Conservation (phyloP, 345 rosid species). For the Bruguiera parviflora region DNA sequence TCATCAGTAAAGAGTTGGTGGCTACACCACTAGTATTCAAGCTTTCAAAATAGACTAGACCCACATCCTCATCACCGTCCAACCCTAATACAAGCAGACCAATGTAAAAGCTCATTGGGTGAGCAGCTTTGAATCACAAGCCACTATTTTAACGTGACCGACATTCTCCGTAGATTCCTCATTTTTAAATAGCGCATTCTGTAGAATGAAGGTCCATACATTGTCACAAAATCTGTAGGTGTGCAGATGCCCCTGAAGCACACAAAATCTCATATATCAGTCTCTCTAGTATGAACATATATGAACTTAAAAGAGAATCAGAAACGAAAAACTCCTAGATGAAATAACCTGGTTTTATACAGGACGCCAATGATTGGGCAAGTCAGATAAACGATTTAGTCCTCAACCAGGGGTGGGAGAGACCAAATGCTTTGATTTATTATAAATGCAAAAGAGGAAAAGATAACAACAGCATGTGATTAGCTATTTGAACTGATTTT, state of each 20-base stretch:
- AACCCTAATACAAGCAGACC: conserved; percentile 9
- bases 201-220: conserved; percentile 98
- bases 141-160: conserved; percentile 84
- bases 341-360: too few relatives aligned
- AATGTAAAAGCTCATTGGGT: conserved; percentile 47
- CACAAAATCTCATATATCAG: conserved; percentile 1
- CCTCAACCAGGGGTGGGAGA: too few relatives aligned
- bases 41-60: conserved; percentile 9
- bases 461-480: too few relatives aligned
- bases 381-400: too few relatives aligned
- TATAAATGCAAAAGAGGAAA: too few relatives aligned
- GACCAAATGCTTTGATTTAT: too few relatives aligned
- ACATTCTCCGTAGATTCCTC: conserved; percentile 68
- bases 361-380: too few relatives aligned
- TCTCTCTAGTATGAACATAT: neutral
- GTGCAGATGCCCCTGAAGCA: conserved; percentile 92
- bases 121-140: conserved; percentile 98
- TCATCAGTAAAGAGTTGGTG: conserved; percentile 12
- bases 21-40: conserved; percentile 23
- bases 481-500: too few relatives aligned
- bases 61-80: conserved; percentile 10
- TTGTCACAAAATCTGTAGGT: conserved; percentile 99
- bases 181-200: conserved; percentile 61
- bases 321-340: too few relatives aligned
- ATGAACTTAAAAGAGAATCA: too few relatives aligned